Evolutionary conservation across 495 filamentous ascomycete species (phyloP).

Genomic region (Podospora bellae-mahoneyi): DNA sequence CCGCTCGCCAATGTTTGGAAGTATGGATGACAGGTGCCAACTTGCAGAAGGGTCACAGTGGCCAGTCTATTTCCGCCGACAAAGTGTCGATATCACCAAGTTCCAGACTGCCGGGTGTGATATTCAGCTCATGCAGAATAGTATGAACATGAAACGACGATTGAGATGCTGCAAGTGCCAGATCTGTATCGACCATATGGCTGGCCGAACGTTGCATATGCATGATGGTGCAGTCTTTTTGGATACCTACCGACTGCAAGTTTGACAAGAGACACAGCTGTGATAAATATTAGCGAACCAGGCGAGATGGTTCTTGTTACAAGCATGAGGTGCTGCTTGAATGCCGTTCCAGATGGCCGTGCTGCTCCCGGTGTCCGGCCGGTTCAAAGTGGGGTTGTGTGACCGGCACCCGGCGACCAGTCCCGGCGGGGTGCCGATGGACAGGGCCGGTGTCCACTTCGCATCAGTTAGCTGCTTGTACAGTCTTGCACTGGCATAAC

Average conservation of each 20-base stretch:
- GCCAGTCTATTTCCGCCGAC: background rate
- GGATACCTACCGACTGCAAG: background rate
- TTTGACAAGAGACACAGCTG: background rate
- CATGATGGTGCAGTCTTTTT: background rate
- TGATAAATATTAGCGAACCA: background rate
- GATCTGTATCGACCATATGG: background rate
- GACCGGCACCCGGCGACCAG: background rate
- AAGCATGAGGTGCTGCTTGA: background rate
- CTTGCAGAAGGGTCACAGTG: background rate
- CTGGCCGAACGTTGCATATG: background rate
- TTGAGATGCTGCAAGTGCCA: slow-evolving; percentile 1
- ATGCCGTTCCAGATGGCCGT: background rate
- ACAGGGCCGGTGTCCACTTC: background rate
- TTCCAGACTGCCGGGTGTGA: background rate
- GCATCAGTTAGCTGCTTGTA: too few species aligned
- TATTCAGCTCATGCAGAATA: background rate
- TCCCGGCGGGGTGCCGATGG: too few species aligned
- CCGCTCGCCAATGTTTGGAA: slow-evolving; percentile 5
- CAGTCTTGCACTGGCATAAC: too few species aligned
- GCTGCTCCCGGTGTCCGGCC: background rate
- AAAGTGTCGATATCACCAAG: background rate
- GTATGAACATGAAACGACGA: background rate
- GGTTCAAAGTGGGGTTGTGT: too few species aligned
- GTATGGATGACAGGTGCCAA: background rate
- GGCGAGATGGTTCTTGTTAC: background rate